Evolutionary conservation across 2,329 filamentous ascomycete genomes (phyloP), one percentile per base, ranked within the genome.

Genomic region (Didymella exigua): DNA sequence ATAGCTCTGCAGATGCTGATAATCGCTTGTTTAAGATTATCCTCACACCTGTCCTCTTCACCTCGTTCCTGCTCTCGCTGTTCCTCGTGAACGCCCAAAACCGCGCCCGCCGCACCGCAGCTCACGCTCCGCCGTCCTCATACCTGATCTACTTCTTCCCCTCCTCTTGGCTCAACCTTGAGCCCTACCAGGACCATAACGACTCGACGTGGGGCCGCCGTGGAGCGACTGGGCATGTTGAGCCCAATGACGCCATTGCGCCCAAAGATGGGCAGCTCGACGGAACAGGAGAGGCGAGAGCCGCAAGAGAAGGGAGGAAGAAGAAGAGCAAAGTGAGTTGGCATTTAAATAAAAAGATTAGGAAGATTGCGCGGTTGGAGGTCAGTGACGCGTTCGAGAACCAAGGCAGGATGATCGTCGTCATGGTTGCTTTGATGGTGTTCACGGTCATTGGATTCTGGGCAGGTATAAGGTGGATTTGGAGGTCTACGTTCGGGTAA

Each of bases 61-160:
- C 85, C 45, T 82, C 85, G 19, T 89, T 89, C 74, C 71, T 90
- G 36, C 40, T 89, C 60, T 89, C 87, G 2, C 82, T 90, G 40
- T 79, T 82, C 68, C 72, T 88, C 46, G 81, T 89, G 37, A 86
- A 89, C 75, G 76, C 81, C 45, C 79, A 79, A 54, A 85, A 80
- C 75, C 84, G 65, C 66, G 78, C 66, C 68, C 79, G 72, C 79
- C 86, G 73, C 74, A 77, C 64, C 58, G 71, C 63, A 31, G 61
- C 68, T 5, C 56, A 62, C 41, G 54, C 72, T 73, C 54, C 61
- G 47, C 59, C 42, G 36, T 58, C 48, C 6, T 64, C 63, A 11
- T 49, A 63, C 56, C 56, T 62, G 26, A 36, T 58, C 56, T 72
- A 65, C 54, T 47, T 71, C 13, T 60, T 58, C 9, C 63, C 60